Evolutionary conservation across 495 filamentous ascomycete species (phyloP), one percentile per base, ranked within the genome.

Genomic region (Neurospora sp.): DNA sequence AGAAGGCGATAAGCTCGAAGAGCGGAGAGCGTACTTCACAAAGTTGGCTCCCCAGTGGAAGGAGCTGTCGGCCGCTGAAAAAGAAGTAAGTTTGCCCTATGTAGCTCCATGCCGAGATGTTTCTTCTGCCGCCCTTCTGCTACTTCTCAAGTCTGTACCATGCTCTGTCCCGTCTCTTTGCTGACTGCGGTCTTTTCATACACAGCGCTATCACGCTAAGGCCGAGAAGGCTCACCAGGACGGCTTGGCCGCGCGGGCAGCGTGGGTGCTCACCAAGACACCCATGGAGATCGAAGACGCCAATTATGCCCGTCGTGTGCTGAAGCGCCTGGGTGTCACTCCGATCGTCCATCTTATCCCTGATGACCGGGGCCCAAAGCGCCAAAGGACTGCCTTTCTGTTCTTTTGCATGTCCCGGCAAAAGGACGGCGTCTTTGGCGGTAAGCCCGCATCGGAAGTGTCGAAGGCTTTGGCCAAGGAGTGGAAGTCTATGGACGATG

Each of bases 351-450:
- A 73, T 40, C 18, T 71, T 59, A 75, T 93, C 73, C 73, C 78
- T 1, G 92, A 94, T 77, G 84, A 88, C 10, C 87, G 93, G 16
- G 73, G 81, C 35, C 88, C 90, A 68, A 90, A 89, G 76, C 42
- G 72, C 1, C 81, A 85, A 10, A 0, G 18, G 0, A 78, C 42
- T 7, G 7, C 83, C 6, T 94, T 76, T 75, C 22, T 72, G 0
- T 65, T 78, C 2, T 95, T 87, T 78, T 44, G 74, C 68, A 81
- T 73, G 70, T 84, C 90, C 35, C 85, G 88, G 39, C 72, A 72
- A 10, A 76, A 73, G 4, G 80, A 80, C 69, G 85, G 85, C 18
- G 90, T 90, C 8, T 81, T 88, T 69, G 82, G 79, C 41, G 73
- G 79, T 39, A 77, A 83, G 31, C 0, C 42, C 0, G 0, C 81